These are phyloP conservation scores for Cryphonectria carpinicola DNA, from an alignment of 2,329 filamentous ascomycete genomes.

Conservation along the genomic window DNA sequence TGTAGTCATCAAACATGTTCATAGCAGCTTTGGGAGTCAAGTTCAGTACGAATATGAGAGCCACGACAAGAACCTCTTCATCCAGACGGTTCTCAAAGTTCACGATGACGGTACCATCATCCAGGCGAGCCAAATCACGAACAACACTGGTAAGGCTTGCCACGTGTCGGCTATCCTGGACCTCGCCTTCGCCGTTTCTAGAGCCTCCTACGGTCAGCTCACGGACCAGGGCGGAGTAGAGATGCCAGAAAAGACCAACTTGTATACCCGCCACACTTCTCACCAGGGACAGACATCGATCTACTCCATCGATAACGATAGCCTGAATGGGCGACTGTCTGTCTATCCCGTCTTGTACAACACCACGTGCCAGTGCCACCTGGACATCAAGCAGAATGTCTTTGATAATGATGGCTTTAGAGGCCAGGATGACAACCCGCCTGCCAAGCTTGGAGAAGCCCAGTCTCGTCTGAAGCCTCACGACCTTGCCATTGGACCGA, in stretches of 20 bases:
- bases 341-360: constrained; percentile 13
- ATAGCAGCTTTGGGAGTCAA: constrained; percentile 18
- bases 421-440: constrained; percentile 5
- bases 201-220: constrained; percentile 33
- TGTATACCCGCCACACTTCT: neutral
- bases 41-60: constrained; percentile 19
- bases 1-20: constrained; percentile 18
- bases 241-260: constrained; percentile 27
- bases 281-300: neutral
- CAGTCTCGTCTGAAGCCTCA: neutral
- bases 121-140: constrained; percentile 29
- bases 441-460: neutral
- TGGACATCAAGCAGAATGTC: neutral
- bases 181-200: constrained; percentile 28
- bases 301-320: constrained; percentile 24
- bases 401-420: neutral
- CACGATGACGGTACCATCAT: constrained; percentile 20
- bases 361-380: neutral
- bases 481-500: neutral
- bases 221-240: constrained; percentile 31
- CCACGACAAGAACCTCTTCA: neutral
- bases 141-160: neutral
- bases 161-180: constrained; percentile 17
- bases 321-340: constrained; percentile 12
- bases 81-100: constrained; percentile 18